Conservation (phyloP, 306 rosid species). For the Cajanus cajan region DNA sequence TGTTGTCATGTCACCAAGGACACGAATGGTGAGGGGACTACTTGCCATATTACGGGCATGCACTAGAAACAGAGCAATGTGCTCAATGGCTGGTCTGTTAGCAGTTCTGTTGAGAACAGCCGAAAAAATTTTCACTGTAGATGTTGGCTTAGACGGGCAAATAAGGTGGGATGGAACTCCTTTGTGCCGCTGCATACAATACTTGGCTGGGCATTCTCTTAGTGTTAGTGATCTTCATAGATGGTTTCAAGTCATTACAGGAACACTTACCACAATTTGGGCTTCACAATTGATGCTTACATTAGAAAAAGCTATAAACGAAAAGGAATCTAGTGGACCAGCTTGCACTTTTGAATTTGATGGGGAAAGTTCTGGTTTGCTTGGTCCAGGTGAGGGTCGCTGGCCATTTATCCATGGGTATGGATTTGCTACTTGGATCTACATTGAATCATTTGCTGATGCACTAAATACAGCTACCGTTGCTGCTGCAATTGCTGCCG, state of each 20-base stretch:
- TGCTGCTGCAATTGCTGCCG: constrained; percentile 99
- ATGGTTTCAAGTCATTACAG: constrained; percentile 85
- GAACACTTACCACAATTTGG: constrained; percentile 79
- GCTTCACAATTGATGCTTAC: constrained; percentile 75
- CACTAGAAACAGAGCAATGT: constrained; percentile 98
- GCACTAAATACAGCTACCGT: constrained; percentile 95
- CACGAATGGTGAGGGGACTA: constrained; percentile 92
- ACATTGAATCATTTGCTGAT: constrained; percentile 96
- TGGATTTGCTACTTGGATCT: constrained; percentile 98
- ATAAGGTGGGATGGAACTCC: constrained; percentile 93
- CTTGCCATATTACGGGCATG: constrained; percentile 95
- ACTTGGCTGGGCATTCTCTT: constrained; percentile 93
- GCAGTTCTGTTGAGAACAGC: constrained; percentile 85
- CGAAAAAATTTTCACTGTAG: constrained; percentile 65
- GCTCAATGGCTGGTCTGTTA: constrained; percentile 90
- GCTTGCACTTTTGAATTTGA: constrained; percentile 92
- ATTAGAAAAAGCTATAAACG: constrained; percentile 80
- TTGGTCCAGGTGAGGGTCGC: constrained; percentile 96
- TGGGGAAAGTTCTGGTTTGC: constrained; percentile 99
- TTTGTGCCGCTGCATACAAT: constrained; percentile 87
- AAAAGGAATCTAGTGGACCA: constrained; percentile 96
- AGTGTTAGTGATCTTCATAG: constrained; percentile 69
- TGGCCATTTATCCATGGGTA: constrained; percentile 96
- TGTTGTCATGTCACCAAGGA: constrained; percentile 80
- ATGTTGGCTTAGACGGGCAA: constrained; percentile 63